A percentile compares a stretch with the other conserved stretches of the same genome.
phyloP scores from a whole-genome alignment of 1,139 yeast species.

The Geotrichum cucujoidarum region DNA sequence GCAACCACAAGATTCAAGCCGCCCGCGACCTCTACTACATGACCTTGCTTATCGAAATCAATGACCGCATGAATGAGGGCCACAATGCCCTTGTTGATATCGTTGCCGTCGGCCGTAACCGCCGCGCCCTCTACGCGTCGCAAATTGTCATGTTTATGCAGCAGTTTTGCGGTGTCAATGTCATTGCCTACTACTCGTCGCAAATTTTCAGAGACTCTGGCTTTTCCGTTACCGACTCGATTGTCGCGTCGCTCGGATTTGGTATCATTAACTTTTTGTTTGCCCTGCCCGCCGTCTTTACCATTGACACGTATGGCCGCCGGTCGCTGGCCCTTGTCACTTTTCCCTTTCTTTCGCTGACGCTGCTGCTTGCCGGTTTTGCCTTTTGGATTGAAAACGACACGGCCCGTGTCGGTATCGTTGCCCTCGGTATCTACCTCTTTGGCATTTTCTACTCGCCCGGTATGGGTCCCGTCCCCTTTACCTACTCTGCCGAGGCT shows the following conservation, averaged over 20 bases:
- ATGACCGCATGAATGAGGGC: conserved; percentile 47
- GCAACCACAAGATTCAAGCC: conserved; percentile 55
- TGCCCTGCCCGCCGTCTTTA: conserved; percentile 78
- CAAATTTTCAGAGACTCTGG: conserved; percentile 67
- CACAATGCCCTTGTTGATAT: conserved; percentile 44
- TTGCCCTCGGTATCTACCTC: conserved; percentile 67
- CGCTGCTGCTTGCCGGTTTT: conserved; percentile 67
- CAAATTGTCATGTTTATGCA: conserved; percentile 86
- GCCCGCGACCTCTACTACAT: conserved; percentile 77
- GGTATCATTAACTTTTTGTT: conserved; percentile 77
- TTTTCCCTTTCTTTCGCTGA: conserved; percentile 68
- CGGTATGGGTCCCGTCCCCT: conserved; percentile 89
- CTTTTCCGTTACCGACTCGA: conserved; percentile 54
- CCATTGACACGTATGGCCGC: conserved; percentile 78
- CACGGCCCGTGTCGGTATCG: conserved; percentile 58
- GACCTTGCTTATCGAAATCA: conserved; percentile 60
- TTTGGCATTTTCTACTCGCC: conserved; percentile 72
- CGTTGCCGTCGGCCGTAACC: conserved; percentile 64
- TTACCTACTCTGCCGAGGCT: conserved; percentile 83
- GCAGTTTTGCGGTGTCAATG: conserved; percentile 89
- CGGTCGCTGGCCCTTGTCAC: conserved; percentile 63
- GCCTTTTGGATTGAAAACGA: conserved; percentile 62
- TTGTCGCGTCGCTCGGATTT: conserved; percentile 81
- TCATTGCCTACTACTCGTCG: conserved; percentile 63
- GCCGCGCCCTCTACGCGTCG: conserved; percentile 77